Evolutionary conservation across 768 basidiomycete species (phyloP).

Genomic region (Tricholoma sp.): DNA sequence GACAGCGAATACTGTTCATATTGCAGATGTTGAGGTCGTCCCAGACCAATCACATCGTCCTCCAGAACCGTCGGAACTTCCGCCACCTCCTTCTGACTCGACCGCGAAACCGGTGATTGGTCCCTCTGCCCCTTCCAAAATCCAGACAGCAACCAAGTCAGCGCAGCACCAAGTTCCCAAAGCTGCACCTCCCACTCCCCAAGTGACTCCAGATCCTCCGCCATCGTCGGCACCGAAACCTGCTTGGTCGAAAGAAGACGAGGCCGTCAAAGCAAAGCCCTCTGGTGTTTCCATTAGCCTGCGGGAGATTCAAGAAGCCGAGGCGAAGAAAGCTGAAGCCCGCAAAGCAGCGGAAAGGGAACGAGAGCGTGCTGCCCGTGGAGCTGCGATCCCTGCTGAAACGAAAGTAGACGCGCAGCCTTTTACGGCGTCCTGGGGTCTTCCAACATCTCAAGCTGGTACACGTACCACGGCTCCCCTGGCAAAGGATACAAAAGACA

Average conservation of each 20-base stretch:
- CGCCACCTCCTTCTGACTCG: constrained; percentile 14
- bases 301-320: constrained; percentile 93
- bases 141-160: constrained; percentile 11
- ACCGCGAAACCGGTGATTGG: constrained; percentile 15
- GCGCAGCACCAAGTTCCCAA: constrained; percentile 14
- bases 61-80: constrained; percentile 7
- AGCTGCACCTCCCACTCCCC: constrained; percentile 9
- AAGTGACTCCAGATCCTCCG: constrained; percentile 14
- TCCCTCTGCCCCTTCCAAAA: constrained; percentile 14
- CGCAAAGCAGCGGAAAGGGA: constrained; percentile 74
- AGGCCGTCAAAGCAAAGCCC: constrained; percentile 50
- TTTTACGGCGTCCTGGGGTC: constrained; percentile 77
- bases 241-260: constrained; percentile 69
- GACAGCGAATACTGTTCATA: constrained; percentile 13
- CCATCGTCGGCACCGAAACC: constrained; percentile 35
- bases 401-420: constrained; percentile 52
- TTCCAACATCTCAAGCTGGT: constrained; percentile 80
- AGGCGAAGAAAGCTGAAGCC: constrained; percentile 74
- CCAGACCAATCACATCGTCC: constrained; percentile 7
- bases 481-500: constrained; percentile 52
- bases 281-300: constrained; percentile 55
- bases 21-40: constrained; percentile 6
- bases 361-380: constrained; percentile 55
- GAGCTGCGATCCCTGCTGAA: constrained; percentile 30
- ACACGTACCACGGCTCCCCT: constrained; percentile 31